A percentile compares a stretch with the other conserved stretches of the same genome.
Conservation (phyloP, 2,329 filamentous ascomycete genomes). For the Pestalotiopsis sp. region DNA sequence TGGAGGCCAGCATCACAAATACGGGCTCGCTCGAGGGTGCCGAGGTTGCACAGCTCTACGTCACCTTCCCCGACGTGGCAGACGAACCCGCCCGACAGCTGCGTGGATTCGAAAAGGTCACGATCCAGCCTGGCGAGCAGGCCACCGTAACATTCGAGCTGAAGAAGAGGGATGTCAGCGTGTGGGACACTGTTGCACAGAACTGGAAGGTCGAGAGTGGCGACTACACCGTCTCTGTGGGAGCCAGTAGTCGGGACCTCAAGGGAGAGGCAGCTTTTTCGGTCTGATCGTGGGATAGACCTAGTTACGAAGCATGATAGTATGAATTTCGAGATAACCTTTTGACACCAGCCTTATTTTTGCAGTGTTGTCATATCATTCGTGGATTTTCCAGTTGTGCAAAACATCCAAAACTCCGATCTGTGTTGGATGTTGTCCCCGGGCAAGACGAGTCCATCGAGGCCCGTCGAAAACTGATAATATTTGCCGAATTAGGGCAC, state of each 20-base stretch:
- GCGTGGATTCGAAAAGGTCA: slow-evolving; percentile 63
- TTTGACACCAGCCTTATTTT: background rate
- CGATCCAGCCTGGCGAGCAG: slow-evolving; percentile 50
- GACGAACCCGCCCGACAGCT: slow-evolving; percentile 52
- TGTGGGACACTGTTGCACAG: slow-evolving; percentile 59
- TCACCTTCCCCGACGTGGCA: slow-evolving; percentile 44
- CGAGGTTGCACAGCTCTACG: slow-evolving; percentile 67
- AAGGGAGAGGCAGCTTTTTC: background rate
- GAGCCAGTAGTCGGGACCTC: slow-evolving; percentile 58
- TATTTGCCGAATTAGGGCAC: background rate
- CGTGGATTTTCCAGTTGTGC: too few relatives aligned
- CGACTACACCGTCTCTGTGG: slow-evolving; percentile 58
- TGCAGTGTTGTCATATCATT: background rate
- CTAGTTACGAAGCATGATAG: background rate
- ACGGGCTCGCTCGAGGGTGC: slow-evolving; percentile 63
- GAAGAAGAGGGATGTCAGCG: slow-evolving; percentile 62
- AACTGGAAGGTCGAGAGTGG: slow-evolving; percentile 57
- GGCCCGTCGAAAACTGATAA: too few relatives aligned
- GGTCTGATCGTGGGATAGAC: background rate
- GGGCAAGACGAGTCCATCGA: background rate
- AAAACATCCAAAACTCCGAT: background rate
- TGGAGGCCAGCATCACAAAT: slow-evolving; percentile 67
- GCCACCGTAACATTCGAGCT: slow-evolving; percentile 56
- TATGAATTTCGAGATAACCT: background rate
- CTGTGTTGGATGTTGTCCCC: background rate